Conservation (phyloP, 495 filamentous ascomycete species). For the Amniculicola lignicola region DNA sequence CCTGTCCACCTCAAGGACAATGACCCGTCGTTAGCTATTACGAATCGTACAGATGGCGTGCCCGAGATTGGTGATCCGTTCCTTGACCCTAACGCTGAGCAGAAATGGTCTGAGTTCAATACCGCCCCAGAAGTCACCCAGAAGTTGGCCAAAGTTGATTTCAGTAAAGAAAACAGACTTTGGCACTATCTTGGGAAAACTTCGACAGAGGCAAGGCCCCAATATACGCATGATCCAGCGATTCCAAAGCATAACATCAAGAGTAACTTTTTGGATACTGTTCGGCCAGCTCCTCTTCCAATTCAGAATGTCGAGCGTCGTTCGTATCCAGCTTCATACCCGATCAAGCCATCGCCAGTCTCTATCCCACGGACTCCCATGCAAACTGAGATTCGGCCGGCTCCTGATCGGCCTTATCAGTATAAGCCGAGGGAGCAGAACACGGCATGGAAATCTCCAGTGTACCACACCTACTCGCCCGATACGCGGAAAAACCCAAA, state of each 20-base stretch:
- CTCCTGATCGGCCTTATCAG: constrained; percentile 35
- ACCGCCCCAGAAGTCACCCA: constrained; percentile 49
- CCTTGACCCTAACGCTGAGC: constrained; percentile 53
- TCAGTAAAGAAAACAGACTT: constrained; percentile 66
- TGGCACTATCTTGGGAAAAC: constrained; percentile 87
- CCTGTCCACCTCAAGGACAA: constrained; percentile 53
- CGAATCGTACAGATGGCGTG: constrained; percentile 48
- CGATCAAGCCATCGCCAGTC: constrained; percentile 19
- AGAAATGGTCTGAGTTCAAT: constrained; percentile 83
- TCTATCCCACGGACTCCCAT: constrained; percentile 18
- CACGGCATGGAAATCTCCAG: constrained; percentile 9
- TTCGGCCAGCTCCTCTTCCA: constrained; percentile 48
- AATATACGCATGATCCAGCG: constrained; percentile 80
- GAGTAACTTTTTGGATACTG: constrained; percentile 61
- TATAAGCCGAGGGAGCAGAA: constrained; percentile 40
- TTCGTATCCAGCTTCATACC: constrained; percentile 32
- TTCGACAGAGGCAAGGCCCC: constrained; percentile 88
- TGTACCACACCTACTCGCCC: constrained; percentile 25
- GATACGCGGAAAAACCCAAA: constrained; percentile 28
- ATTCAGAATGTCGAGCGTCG: constrained; percentile 32
- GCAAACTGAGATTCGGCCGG: constrained; percentile 13
- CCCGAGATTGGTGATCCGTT: constrained; percentile 59
- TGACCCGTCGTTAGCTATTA: constrained; percentile 31
- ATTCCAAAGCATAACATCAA: constrained; percentile 54
- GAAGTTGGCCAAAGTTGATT: constrained; percentile 59